Evolutionary conservation across 2,329 filamentous ascomycete species (phyloP), one percentile per base, ranked within the genome.

Genomic region (Fusarium sp.): DNA sequence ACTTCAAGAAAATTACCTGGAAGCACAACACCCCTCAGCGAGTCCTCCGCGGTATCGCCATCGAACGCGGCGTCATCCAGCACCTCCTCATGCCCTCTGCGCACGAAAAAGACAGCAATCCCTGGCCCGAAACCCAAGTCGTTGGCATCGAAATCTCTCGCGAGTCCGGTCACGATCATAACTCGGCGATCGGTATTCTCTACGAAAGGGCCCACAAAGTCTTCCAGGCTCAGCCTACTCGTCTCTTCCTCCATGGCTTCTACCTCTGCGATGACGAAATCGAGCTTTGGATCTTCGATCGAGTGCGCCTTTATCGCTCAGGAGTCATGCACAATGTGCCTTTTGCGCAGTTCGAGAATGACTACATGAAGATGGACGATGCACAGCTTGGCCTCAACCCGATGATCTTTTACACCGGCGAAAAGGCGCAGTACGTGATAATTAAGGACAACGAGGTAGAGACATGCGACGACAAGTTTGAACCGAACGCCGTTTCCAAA

Each of bases 271-370:
- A 23, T 16, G 11, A 42, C 15, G 37, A 44, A 30, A 28, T 53
- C 7, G 50, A 53, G 18, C 50, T 53, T 23, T 53, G 50, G 50
- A n/a, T 53, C 16, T 53, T 53, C 11, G 50, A 53, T 33, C 50
- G 50, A 9, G 47, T 51, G 7, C 47, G 47, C 7, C 47, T 51
- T 16, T 51, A 51, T 20, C 33, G 34, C 15, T 38, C 47, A 6
- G 47, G 34, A 28, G 40, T 18, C n/a, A n/a, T 38, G 13, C 23
- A 40, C 23, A 51, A 51, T 20, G 47, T 38, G 9, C 47, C 47
- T 4, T 51, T 51, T 6, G 34, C 15, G 4, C 47, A 51, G 2
- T 51, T 51, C 33, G 9, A 51, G 10, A 38, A 40, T 16, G 47
- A 51, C 47, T 51, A 38, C 7, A 51, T 51, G 47, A 51, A 51